Percentiles rank a stretch among this genome's conserved stretches.
phyloP scores from a whole-genome alignment of 192 early-diverging fungal genomes.

The Gryganskiella cystojenkinii region DNA sequence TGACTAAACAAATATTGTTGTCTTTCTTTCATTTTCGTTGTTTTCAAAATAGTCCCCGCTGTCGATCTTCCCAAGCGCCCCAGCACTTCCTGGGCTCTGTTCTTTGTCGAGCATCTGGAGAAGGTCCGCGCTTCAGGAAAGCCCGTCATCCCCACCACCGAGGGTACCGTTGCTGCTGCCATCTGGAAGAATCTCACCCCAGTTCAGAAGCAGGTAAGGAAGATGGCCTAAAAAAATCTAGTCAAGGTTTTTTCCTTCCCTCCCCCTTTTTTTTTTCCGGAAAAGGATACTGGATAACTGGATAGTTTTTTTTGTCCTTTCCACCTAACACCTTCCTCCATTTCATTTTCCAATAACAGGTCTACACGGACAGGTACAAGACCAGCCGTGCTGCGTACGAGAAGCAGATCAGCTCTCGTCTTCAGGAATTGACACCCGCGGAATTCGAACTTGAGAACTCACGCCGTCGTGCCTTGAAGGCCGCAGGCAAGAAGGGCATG shows the following conservation, averaged over 20 bases:
- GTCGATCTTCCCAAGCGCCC: constrained; percentile 39
- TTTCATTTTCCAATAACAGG: background rate
- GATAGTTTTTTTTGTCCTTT: background rate
- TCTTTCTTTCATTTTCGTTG: background rate
- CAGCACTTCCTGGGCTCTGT: constrained; percentile 23
- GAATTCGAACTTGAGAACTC: constrained; percentile 41
- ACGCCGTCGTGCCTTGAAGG: constrained; percentile 37
- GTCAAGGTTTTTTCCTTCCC: background rate
- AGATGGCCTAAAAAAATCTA: background rate
- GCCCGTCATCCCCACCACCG: constrained; percentile 8
- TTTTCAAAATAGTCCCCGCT: constrained; percentile 7
- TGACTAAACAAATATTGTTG: too few relatives aligned
- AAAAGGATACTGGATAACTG: background rate
- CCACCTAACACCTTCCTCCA: background rate
- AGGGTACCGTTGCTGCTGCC: constrained; percentile 11
- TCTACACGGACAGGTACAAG: constrained; percentile 28
- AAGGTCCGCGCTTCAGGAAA: constrained; percentile 40
- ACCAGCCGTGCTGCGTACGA: constrained; percentile 16
- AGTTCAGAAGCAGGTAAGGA: constrained; percentile 18
- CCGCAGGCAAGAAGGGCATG: constrained; percentile 28
- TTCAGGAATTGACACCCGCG: constrained; percentile 34
- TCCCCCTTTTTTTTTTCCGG: background rate
- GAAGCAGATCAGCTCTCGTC: constrained; percentile 16
- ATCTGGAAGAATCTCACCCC: constrained; percentile 27
- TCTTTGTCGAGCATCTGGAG: constrained; percentile 37